Base-by-base conservation (phyloP, 129 eudicot genomes). In the Oenanthe sinensis region DNA sequence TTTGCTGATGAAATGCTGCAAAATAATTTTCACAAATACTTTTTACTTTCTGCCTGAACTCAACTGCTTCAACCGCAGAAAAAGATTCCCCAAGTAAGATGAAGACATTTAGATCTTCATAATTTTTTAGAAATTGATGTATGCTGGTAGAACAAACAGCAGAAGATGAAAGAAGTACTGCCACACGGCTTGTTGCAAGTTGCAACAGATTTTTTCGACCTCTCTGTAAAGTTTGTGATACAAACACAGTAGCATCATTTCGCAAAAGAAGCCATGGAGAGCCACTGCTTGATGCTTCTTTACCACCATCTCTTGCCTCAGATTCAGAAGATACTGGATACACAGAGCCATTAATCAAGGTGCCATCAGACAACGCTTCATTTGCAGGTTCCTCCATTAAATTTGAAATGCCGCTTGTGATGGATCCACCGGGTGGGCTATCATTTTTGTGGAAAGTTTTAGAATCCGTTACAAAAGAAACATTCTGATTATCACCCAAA, bases 161-260 rank as follows among this genome's bases (percentile, higher is more conserved):
- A 55, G 87, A 74, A 69, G 96, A 95, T 33, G 97, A 95, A 81
- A 95, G 97, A 86, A 95, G 83, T 20, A 95, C 97, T 33, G 97
- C 87, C 50, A 92, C 76, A 74, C 99, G 99, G 77, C 95, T 95
- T 79, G 99, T 82, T 74, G 87, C 81, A 75, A 92, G 97, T 81
- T 95, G 99, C 97, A 96, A 95, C 74, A 95, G 87, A 84, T 92
- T 95, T 82, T 86, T 90, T 36, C 97, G 88, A 52, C 97, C 99
- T 78, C 97, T 92, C 49, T 85, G 88, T 74, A 95, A 82, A 65
- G 97, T 85, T 69, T 90, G 95, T 58, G 99, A 95, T 78, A 92
- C 91, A 81, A 86, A 84, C 6, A 87, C 79, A 44, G 96, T 77
- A 42, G 97, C 97, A 80, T 92, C 99, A 75, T 79, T 95, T 62